Conservation (phyloP, 352 stramenopile species). For the Globisporangium spiculum region DNA sequence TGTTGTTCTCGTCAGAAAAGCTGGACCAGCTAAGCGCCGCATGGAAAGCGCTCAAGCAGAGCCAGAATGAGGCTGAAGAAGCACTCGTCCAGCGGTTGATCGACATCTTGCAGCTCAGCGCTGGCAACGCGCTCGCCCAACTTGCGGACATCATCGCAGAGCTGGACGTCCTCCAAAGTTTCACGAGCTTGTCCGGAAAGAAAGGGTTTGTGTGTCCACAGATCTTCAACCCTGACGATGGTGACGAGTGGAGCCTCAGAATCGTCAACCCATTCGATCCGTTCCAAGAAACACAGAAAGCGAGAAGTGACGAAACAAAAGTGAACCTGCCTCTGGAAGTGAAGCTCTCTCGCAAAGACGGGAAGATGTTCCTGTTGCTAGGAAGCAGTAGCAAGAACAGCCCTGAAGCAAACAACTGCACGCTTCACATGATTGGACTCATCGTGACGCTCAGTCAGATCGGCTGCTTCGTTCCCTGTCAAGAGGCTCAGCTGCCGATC, state of each 20-base stretch:
- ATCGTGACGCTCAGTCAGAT: slow-evolving; percentile 52
- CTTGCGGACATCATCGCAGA: slow-evolving; percentile 19
- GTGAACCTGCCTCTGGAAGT: background rate
- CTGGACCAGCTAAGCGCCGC: slow-evolving; percentile 35
- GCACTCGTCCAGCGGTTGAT: slow-evolving; percentile 22
- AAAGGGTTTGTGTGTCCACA: slow-evolving; percentile 27
- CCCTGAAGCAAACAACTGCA: background rate
- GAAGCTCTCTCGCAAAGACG: slow-evolving; percentile 11
- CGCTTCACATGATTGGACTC: slow-evolving; percentile 27
- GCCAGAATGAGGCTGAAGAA: slow-evolving; percentile 21
- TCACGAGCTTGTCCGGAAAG: slow-evolving; percentile 31
- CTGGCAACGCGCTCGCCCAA: slow-evolving; percentile 11
- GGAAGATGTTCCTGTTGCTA: slow-evolving; percentile 32
- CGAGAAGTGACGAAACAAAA: background rate
- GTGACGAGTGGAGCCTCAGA: background rate
- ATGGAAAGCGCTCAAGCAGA: slow-evolving; percentile 28
- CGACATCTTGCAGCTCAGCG: slow-evolving; percentile 7
- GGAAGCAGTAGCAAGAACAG: background rate
- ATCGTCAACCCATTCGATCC: slow-evolving; percentile 27
- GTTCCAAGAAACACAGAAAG: background rate
- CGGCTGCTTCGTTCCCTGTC: slow-evolving; percentile 58
- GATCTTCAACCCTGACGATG: background rate
- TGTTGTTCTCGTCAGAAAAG: slow-evolving; percentile 37
- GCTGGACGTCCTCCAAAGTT: slow-evolving; percentile 38
- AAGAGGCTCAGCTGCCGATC: slow-evolving; percentile 30